Conservation (phyloP, 2,329 filamentous ascomycete species). For the Colletotrichum incanum region DNA sequence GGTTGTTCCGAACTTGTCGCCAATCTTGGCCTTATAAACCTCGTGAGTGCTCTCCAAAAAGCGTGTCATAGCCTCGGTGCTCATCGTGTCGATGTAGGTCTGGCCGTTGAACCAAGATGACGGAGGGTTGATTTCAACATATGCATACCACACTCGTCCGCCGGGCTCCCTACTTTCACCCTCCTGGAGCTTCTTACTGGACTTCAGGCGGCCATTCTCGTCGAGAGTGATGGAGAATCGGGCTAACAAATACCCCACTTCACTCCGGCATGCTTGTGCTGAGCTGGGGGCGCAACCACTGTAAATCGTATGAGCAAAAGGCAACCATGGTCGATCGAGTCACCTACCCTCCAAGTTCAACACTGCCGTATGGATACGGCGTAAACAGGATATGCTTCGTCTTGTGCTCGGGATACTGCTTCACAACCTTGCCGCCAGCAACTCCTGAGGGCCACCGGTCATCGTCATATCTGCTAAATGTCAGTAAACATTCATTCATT, state of each 20-base stretch:
- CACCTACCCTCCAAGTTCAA: constrained; percentile 41
- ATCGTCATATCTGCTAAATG: constrained; percentile 46
- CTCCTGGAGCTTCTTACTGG: constrained; percentile 42
- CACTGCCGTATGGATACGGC: constrained; percentile 39
- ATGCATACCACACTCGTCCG: constrained; percentile 50
- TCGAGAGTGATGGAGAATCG: constrained; percentile 48
- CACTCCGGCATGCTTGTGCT: constrained; percentile 44
- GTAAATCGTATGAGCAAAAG: not conserved
- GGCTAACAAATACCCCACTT: constrained; percentile 48
- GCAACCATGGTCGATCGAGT: too few species aligned
- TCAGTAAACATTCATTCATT: not conserved
- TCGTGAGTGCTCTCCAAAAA: constrained; percentile 52
- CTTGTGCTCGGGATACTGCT: constrained; percentile 48
- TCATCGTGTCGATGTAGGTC: constrained; percentile 52
- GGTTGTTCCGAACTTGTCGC: constrained; percentile 49
- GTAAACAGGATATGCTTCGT: constrained; percentile 50
- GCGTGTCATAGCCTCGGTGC: constrained; percentile 46
- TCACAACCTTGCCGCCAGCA: constrained; percentile 49
- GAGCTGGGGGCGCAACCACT: constrained; percentile 32
- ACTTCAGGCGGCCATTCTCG: constrained; percentile 47
- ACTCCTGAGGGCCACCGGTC: constrained; percentile 52
- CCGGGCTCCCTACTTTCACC: constrained; percentile 45
- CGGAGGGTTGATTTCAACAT: constrained; percentile 50
- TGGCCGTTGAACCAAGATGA: constrained; percentile 52
- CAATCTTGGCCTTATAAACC: constrained; percentile 49